Base-by-base conservation (phyloP, 1,284 basidiomycete genomes). In the Cryptococcus deneoformans region DNA sequence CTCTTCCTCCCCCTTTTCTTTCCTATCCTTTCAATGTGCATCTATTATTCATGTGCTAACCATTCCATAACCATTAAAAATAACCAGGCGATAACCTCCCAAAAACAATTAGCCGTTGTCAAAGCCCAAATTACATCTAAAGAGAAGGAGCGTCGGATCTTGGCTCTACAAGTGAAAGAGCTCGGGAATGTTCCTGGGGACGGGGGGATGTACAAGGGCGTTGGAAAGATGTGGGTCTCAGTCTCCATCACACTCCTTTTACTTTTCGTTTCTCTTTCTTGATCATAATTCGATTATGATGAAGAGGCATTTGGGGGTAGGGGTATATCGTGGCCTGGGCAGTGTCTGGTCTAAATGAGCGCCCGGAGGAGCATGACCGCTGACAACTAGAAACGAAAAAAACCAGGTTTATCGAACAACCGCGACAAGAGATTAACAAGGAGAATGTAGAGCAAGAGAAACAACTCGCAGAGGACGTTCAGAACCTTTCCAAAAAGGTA, bases 371-470 rank as follows among this genome's bases (percentile, higher is more conserved):
- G 6, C 16, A 34, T 14, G 8, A 12, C n/a, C 14, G 50, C 46
- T 46, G 48, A 51, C 14, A 9, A 24, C 3, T 20, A 3, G 37
- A 16, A 14, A 47, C n/a, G 58, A 42, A 20, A 39, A 42, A 20
- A 39, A 39, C 20, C 62, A 94, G 91, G 90, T 94, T 94, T 75
- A 84, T 94, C 82, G 85, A 87, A 79, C 86, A 89, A n/a, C 90
- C 90, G 12, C 83, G 89, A 52, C 82, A 82, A 51, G 77, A 79
- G n/a, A 88, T 95, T 85, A 87, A 90, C 73, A 81, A 81, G 46
- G 85, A 87, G 54, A 77, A 93, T 57, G 86, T 85, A 68, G 68
- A 70, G 1, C 86, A 90, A 68, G 89, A 92, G 76, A 91, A 89
- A 70, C 85, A 88, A 56, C 74, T 95, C 29, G 79, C 84, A 0